phyloP scores from a whole-genome alignment of 495 filamentous ascomycete species.

The Hyaloscypha hepaticicola region DNA sequence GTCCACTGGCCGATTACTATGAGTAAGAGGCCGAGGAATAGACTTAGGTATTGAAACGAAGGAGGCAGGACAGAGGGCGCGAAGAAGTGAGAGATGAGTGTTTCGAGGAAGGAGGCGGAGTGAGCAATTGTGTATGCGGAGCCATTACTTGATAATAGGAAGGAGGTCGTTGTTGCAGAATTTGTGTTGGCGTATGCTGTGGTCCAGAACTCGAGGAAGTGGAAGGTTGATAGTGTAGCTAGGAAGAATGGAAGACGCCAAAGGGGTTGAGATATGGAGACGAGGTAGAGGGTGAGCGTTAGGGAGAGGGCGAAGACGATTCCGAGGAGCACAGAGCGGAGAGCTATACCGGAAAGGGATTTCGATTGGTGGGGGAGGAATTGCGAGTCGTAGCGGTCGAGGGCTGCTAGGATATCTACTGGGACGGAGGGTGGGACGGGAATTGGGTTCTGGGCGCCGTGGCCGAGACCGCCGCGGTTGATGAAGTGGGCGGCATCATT shows the following conservation, averaged over 20 bases:
- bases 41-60: slow-evolving; percentile 35
- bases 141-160: slow-evolving; percentile 85
- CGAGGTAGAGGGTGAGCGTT: slow-evolving; percentile 41
- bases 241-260: slow-evolving; percentile 88
- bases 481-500: slow-evolving; percentile 17
- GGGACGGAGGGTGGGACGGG: neutral
- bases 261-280: slow-evolving; percentile 46
- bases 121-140: slow-evolving; percentile 83
- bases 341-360: slow-evolving; percentile 76
- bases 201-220: slow-evolving; percentile 93
- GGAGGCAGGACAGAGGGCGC: slow-evolving; percentile 52
- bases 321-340: slow-evolving; percentile 61
- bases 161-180: slow-evolving; percentile 67
- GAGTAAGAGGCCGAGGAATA: slow-evolving; percentile 59
- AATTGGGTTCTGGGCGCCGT: neutral
- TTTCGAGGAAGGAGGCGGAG: slow-evolving; percentile 67
- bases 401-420: slow-evolving; percentile 21
- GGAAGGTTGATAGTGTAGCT: slow-evolving; percentile 73
- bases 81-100: slow-evolving; percentile 55
- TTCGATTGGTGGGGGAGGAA: slow-evolving; percentile 54
- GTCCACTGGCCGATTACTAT: slow-evolving; percentile 69
- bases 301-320: slow-evolving; percentile 43
- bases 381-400: slow-evolving; percentile 35
- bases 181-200: slow-evolving; percentile 81
- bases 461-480: slow-evolving; percentile 17